A percentile compares a stretch with the other conserved stretches of the same genome.
These are phyloP conservation scores for Chalciporus sp. DNA, from an alignment of 1,284 basidiomycete genomes.

Conservation along the genomic window DNA sequence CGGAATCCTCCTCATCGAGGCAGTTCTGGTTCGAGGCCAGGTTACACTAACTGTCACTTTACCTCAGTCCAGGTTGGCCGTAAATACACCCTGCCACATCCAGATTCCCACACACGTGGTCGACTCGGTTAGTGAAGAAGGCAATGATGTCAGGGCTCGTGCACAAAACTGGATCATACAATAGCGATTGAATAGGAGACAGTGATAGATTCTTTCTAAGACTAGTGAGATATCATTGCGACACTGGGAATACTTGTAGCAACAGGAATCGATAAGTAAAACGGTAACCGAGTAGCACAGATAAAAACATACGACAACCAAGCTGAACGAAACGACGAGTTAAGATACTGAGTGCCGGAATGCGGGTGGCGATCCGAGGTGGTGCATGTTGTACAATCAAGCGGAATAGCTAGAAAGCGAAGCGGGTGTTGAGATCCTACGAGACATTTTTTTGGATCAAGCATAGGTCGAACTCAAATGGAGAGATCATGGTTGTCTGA, in stretches of 20 bases:
- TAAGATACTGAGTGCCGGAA: slow-evolving; percentile 21
- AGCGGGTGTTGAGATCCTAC: slow-evolving; percentile 12
- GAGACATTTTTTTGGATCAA: slow-evolving; percentile 16
- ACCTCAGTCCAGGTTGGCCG: not conserved
- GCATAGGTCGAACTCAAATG: slow-evolving; percentile 4
- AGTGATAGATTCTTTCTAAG: slow-evolving; percentile 29
- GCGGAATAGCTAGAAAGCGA: slow-evolving; percentile 21
- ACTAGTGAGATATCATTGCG: slow-evolving; percentile 33
- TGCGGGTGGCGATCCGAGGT: slow-evolving; percentile 20
- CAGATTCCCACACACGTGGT: not conserved
- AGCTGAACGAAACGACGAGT: slow-evolving; percentile 21
- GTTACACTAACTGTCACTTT: not conserved
- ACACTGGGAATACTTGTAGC: slow-evolving; percentile 35
- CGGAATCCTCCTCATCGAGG: no score
- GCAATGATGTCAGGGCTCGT: no score
- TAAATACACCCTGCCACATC: not conserved
- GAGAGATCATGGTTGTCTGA: not conserved
- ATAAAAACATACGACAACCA: slow-evolving; percentile 30
- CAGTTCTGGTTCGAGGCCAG: no score
- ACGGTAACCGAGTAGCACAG: slow-evolving; percentile 24
- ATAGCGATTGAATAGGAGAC: slow-evolving; percentile 13
- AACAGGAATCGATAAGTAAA: slow-evolving; percentile 35
- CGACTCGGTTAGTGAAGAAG: no score
- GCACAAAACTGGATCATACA: slow-evolving; percentile 1
- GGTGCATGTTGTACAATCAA: slow-evolving; percentile 32